Evolutionary conservation across 208 protist species (phyloP), one percentile per base, ranked within the genome.

Genomic region (Endotrypanum monterogeii): DNA sequence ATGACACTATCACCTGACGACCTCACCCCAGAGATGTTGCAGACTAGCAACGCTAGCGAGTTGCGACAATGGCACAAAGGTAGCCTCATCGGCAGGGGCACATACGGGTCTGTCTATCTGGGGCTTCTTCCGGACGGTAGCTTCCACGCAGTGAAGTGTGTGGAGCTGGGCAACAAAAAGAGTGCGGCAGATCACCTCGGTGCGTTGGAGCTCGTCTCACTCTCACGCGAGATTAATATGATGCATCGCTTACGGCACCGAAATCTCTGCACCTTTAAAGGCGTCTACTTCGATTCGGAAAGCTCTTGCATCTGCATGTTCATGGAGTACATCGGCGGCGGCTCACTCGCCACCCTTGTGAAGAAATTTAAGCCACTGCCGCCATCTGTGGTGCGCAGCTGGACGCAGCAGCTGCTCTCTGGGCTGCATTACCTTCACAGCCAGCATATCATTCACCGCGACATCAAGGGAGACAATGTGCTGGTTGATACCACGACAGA

Each of bases 261-360:
- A 37, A 98, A 98, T 81, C 83, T 98, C 54, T 98, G 97, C 66
- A 88, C 80, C 41, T 98, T 98, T 82, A 89, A 92, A 48, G 96
- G 96, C 20, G 88, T 93, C 50, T 78, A 74, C 72, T 96, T 87
- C 73, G 90, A 96, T 60, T 30, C 80, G 0, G 66, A 83, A 30
- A 84, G 77, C 50, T 79, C 73, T 35, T 82, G 74, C 50, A 89
- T 98, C 30, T 94, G 92, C 74, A 96, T 98, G 85, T 96, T 98
- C 57, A 96, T 98, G 91, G 90, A 98, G 80, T 98, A 97, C 91
- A 88, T 98, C 62, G 88, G 94, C 39, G 94, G 96, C 28, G 95
- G 95, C 58, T 94, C 91, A 0, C 78, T 98, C 48, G 86, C 90
- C 32, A 79, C 85, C 18, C 61, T 98, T 2, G 85, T 98, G 39